phyloP scores from a whole-genome alignment of 257 asterid species.

The Fraxinus americana region DNA sequence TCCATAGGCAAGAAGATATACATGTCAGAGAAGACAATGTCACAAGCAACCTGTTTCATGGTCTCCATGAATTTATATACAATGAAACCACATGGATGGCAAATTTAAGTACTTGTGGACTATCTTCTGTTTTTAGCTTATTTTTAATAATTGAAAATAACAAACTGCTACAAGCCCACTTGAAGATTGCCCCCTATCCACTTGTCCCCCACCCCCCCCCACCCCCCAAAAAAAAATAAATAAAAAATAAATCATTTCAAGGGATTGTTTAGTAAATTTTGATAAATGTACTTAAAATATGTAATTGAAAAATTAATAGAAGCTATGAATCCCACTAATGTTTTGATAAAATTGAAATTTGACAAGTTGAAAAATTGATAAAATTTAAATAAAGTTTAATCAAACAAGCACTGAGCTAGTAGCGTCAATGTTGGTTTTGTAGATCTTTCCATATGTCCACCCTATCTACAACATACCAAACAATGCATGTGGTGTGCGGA shows the following conservation, averaged over 20 bases:
- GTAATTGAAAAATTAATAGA: too few species aligned
- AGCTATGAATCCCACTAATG: too few species aligned
- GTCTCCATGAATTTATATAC: constrained; percentile 52
- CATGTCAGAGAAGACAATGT: constrained; percentile 58
- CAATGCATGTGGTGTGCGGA: constrained; percentile 24
- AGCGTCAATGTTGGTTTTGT: constrained; percentile 36
- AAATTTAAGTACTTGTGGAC: constrained; percentile 35
- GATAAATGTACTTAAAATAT: too few species aligned
- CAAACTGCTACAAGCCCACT: constrained; percentile 45
- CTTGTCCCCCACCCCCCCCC: too few species aligned
- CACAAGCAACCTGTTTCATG: constrained; percentile 68
- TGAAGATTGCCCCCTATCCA: too few species aligned
- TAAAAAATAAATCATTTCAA: constrained; percentile 52
- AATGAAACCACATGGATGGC: constrained; percentile 33
- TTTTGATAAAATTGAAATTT: too few species aligned
- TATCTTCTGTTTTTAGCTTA: constrained; percentile 37
- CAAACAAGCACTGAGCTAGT: constrained; percentile 16
- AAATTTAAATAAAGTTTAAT: too few species aligned
- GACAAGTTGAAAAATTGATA: too few species aligned
- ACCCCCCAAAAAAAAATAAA: too few species aligned
- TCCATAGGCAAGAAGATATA: constrained; percentile 43
- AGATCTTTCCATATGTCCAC: constrained; percentile 50
- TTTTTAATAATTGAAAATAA: constrained; percentile 13
- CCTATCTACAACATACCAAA: constrained; percentile 41
- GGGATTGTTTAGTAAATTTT: too few species aligned